A percentile compares a stretch with the other conserved stretches of the same genome.
Conservation (phyloP, 2,329 filamentous ascomycete species). For the Diaporthe longicolla region DNA sequence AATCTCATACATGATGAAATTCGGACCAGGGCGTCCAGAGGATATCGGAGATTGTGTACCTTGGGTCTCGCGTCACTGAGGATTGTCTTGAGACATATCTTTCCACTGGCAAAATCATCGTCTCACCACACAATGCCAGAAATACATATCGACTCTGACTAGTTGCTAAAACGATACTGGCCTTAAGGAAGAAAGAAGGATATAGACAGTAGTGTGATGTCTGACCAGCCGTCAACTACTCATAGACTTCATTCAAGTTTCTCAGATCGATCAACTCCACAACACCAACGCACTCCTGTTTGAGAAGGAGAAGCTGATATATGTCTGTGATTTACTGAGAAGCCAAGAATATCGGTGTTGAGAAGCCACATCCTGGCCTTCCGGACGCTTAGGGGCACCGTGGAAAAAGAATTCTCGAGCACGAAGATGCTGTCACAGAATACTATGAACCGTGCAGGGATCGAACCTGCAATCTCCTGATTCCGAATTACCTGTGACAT, state of each 20-base stretch:
- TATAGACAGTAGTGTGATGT: neutral
- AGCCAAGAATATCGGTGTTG: neutral
- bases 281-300: neutral
- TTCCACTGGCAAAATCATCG: no score
- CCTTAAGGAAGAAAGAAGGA: neutral
- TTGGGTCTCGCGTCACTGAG: neutral
- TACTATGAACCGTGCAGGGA: constrained; percentile 40
- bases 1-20: no score
- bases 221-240: neutral
- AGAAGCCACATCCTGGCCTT: neutral
- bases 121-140: neutral
- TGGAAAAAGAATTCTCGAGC: constrained; percentile 9
- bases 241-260: neutral
- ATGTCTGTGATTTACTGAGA: neutral
- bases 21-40: no score
- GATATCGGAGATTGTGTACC: no score
- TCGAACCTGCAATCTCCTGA: constrained; percentile 44
- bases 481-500: neutral
- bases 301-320: neutral
- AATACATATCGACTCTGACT: no score
- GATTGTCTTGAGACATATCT: neutral
- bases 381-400: neutral
- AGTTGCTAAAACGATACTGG: no score
- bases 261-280: neutral
- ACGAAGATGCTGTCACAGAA: neutral